Evolutionary conservation across 768 basidiomycete species (phyloP).

Genomic region (Stropharia rugosoannulata): DNA sequence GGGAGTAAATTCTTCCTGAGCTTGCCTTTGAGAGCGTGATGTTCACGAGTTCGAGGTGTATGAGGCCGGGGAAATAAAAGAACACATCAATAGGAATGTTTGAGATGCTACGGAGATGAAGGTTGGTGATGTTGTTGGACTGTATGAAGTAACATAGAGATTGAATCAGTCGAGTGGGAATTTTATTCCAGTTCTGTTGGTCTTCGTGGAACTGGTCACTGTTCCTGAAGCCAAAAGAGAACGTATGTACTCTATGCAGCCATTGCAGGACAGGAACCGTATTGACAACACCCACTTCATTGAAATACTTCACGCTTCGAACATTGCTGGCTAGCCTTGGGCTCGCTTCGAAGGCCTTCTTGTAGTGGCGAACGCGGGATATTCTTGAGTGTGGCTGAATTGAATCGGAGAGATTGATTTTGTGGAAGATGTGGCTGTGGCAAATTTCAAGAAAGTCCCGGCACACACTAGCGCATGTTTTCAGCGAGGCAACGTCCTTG

Average conservation of each 20-base stretch:
- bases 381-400: background rate
- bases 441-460: constrained; percentile 7
- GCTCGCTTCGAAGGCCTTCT: constrained; percentile 8
- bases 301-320: constrained; percentile 7
- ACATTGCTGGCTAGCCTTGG: constrained; percentile 9
- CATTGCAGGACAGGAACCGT: constrained; percentile 5
- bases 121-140: background rate
- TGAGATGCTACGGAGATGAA: background rate
- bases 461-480: constrained; percentile 9
- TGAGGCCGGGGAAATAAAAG: background rate
- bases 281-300: background rate
- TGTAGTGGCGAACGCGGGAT: constrained; percentile 2
- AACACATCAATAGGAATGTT: background rate
- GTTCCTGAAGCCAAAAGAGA: constrained; percentile 6
- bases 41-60: background rate
- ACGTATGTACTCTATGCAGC: constrained; percentile 7
- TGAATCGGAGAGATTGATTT: constrained; percentile 9
- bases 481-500: constrained; percentile 7
- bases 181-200: constrained; percentile 5
- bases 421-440: constrained; percentile 14
- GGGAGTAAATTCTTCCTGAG: background rate
- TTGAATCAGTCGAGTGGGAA: background rate
- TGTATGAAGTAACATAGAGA: constrained; percentile 7
- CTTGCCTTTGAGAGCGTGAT: background rate
- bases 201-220: background rate